Conservation (phyloP, 1,139 yeast genomes). For the Kodamaea alishanica region DNA sequence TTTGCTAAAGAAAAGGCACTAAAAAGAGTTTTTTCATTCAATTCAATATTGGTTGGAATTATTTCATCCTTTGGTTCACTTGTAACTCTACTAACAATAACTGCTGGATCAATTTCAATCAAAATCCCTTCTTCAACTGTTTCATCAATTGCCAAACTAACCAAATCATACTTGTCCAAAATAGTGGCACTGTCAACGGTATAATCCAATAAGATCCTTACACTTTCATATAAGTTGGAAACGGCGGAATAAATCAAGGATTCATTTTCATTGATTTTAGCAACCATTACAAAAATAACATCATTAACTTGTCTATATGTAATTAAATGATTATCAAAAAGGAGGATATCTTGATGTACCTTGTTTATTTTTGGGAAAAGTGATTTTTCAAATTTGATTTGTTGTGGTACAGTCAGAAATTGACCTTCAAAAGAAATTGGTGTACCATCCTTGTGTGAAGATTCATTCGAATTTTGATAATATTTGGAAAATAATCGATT, state of each 20-base stretch:
- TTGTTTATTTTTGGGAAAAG: conserved; percentile 74
- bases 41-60: conserved; percentile 52
- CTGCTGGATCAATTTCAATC: conserved; percentile 82
- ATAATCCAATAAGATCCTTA: conserved; percentile 70
- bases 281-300: conserved; percentile 66
- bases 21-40: conserved; percentile 81
- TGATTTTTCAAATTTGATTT: conserved; percentile 70
- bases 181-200: conserved; percentile 77
- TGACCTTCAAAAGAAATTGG: conserved; percentile 10
- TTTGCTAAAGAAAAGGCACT: conserved; percentile 91
- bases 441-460: conserved; percentile 5
- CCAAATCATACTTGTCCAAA: conserved; percentile 80
- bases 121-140: conserved; percentile 89
- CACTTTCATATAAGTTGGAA: conserved; percentile 73
- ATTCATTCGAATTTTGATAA: conserved; percentile 46
- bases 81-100: conserved; percentile 86
- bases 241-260: conserved; percentile 73
- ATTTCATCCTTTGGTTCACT: conserved; percentile 52
- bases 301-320: conserved; percentile 86
- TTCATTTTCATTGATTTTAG: conserved; percentile 81
- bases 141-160: conserved; percentile 85
- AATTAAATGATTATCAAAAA: conserved; percentile 74
- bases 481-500: conserved; percentile 81
- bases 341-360: conserved; percentile 73
- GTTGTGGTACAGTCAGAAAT: conserved; percentile 51